Conservation (phyloP, 495 filamentous ascomycete species). For the Neurospora intermedia region DNA sequence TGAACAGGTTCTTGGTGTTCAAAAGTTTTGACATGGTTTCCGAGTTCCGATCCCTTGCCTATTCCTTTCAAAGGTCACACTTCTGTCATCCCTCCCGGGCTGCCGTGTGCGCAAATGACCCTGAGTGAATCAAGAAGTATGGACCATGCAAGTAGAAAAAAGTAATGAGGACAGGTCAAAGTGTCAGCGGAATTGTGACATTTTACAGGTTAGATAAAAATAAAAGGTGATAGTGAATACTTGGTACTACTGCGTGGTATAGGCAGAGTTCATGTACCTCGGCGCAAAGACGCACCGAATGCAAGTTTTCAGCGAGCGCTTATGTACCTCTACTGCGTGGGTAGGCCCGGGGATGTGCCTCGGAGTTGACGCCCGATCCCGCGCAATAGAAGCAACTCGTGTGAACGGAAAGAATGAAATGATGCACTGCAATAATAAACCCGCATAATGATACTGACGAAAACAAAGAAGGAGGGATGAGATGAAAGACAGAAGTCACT, state of each 20-base stretch:
- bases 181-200: neutral
- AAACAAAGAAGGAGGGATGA: neutral
- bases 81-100: neutral
- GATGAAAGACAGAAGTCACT: neutral
- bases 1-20: neutral
- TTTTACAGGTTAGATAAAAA: no score
- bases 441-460: neutral
- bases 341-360: neutral
- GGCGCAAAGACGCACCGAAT: neutral
- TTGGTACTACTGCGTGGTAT: neutral
- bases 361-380: neutral
- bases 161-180: neutral
- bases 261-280: neutral
- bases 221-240: neutral
- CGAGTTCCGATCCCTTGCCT: neutral
- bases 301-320: neutral
- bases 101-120: neutral
- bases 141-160: no score
- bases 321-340: neutral
- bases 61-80: neutral
- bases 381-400: neutral
- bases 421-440: neutral
- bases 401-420: neutral
- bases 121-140: neutral
- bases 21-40: neutral